phyloP scores from a whole-genome alignment of 805 yeast genomes.

The Wickerhamomyces rabaulensis region DNA sequence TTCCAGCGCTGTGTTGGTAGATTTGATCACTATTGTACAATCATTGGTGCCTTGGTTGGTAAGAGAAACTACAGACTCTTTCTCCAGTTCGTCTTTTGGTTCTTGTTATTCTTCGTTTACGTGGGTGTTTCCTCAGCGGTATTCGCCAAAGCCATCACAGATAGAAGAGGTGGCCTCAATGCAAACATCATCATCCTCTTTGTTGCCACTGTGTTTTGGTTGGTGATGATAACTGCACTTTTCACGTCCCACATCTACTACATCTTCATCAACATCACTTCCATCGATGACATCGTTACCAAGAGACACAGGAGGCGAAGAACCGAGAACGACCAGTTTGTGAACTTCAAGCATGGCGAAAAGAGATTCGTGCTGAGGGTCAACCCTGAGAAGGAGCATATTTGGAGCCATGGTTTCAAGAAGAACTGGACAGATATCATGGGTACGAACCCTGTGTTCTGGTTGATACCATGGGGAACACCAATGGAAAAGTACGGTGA shows the following conservation, averaged over 20 bases:
- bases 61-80: constrained; percentile 58
- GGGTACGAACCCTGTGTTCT: constrained; percentile 23
- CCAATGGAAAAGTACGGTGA: constrained; percentile 4
- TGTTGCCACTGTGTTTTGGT: constrained; percentile 39
- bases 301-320: constrained; percentile 25
- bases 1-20: constrained; percentile 55
- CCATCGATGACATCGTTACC: constrained; percentile 51
- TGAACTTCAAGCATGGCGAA: constrained; percentile 28
- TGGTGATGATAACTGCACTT: constrained; percentile 40
- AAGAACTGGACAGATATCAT: constrained; percentile 25
- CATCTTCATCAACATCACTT: constrained; percentile 44
- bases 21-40: constrained; percentile 82
- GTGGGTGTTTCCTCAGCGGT: constrained; percentile 34
- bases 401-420: constrained; percentile 18
- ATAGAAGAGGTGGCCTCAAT: constrained; percentile 28
- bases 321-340: constrained; percentile 18
- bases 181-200: constrained; percentile 47
- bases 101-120: constrained; percentile 33
- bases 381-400: constrained; percentile 12
- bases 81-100: constrained; percentile 41
- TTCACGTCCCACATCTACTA: constrained; percentile 39
- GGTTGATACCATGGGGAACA: constrained; percentile 27
- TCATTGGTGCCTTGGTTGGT: constrained; percentile 74
- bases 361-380: constrained; percentile 36
- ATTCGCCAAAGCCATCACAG: constrained; percentile 24